Percentiles rank a stretch among this genome's conserved stretches.
These are phyloP conservation scores for Fusarium newnesense DNA, from an alignment of 2,329 filamentous ascomycete genomes.

Conservation along the genomic window DNA sequence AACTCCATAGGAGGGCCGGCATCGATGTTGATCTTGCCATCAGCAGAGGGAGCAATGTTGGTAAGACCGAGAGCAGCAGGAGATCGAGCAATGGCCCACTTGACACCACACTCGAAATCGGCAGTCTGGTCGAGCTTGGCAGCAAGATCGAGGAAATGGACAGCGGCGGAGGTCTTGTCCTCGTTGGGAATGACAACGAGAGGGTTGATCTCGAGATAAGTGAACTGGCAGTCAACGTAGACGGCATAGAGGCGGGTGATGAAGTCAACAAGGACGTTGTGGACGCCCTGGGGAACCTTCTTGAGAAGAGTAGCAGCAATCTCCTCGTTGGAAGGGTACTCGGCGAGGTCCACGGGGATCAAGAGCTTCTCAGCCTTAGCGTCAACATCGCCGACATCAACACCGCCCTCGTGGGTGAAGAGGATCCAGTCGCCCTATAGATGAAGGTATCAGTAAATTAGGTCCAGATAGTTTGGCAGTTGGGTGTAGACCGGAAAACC, in stretches of 20 bases:
- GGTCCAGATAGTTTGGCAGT: not conserved
- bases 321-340: constrained; percentile 96
- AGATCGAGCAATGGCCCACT: constrained; percentile 97
- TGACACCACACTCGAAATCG: constrained; percentile 98
- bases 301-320: constrained; percentile 86
- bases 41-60: constrained; percentile 68
- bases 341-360: constrained; percentile 91
- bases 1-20: constrained; percentile 98
- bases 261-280: constrained; percentile 99
- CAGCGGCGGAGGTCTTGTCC: constrained; percentile 89
- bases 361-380: constrained; percentile 98
- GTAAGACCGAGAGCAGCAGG: constrained; percentile 88
- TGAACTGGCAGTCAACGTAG: constrained; percentile 99
- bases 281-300: constrained; percentile 93
- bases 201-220: constrained; percentile 99
- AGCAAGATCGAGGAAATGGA: constrained; percentile 98
- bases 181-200: constrained; percentile 97
- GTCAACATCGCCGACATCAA: constrained; percentile 99
- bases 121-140: constrained; percentile 99
- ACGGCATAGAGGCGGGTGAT: constrained; percentile 98
- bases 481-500: constrained; percentile 7
- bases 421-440: constrained; percentile 97
- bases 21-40: constrained; percentile 88
- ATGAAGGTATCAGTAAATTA: constrained; percentile 35
- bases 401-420: constrained; percentile 99